A percentile compares a stretch with the other conserved stretches of the same genome.
Conservation (phyloP, 2,329 filamentous ascomycete genomes). For the Aspergillus neoniger region DNA sequence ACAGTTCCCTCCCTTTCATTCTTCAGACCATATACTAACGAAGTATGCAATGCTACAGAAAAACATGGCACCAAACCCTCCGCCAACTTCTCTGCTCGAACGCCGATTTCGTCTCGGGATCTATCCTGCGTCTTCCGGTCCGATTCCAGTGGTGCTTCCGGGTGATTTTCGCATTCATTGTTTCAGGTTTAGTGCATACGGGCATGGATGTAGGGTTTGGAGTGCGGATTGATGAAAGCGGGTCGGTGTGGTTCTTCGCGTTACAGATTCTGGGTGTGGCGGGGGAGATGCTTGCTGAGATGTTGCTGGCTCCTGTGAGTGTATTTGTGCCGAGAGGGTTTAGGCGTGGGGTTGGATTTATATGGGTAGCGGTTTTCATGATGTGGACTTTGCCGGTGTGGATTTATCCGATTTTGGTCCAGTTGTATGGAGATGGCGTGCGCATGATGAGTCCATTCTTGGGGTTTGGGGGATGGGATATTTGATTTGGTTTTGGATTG, state of each 20-base stretch:
- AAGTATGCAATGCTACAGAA: constrained; percentile 3
- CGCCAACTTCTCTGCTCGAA: constrained; percentile 18
- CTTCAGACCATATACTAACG: neutral
- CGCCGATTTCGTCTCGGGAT: constrained; percentile 15
- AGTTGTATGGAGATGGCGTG: constrained; percentile 17
- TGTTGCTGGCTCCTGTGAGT: neutral
- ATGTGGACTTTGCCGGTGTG: constrained; percentile 21
- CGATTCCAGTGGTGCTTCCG: constrained; percentile 5
- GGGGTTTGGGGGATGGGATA: constrained; percentile 3
- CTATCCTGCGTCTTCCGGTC: constrained; percentile 3
- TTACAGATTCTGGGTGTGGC: constrained; percentile 21
- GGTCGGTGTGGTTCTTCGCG: constrained; percentile 20
- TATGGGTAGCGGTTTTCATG: constrained; percentile 21
- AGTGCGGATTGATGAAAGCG: constrained; percentile 13
- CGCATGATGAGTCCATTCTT: constrained; percentile 20
- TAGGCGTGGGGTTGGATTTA: constrained; percentile 14
- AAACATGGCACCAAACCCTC: constrained; percentile 25
- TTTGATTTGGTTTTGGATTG: neutral
- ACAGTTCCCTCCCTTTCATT: neutral
- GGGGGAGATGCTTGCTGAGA: constrained; percentile 5
- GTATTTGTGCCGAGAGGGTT: neutral
- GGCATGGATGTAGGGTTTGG: constrained; percentile 24
- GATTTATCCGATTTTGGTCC: constrained; percentile 22
- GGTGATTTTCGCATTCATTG: constrained; percentile 14
- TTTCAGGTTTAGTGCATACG: constrained; percentile 21